phyloP scores from a whole-genome alignment of 768 basidiomycete genomes.

The Coprinopsis cinerea region DNA sequence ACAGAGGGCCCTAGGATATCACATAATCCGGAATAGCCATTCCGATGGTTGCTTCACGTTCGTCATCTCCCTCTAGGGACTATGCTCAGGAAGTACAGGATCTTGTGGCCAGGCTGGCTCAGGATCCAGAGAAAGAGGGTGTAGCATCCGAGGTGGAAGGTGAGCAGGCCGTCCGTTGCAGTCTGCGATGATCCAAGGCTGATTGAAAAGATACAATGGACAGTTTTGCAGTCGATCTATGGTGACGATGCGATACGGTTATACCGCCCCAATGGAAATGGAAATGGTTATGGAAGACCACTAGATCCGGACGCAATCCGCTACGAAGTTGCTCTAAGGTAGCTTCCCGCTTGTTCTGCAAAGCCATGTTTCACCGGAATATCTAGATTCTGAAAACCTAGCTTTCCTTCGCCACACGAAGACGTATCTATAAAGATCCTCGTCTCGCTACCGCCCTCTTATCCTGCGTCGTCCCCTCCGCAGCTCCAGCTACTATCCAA shows the following conservation, averaged over 20 bases:
- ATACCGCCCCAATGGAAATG: constrained; percentile 38
- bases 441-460: constrained; percentile 52
- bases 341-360: constrained; percentile 22
- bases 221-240: constrained; percentile 81
- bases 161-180: constrained; percentile 14
- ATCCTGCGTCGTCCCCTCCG: constrained; percentile 66
- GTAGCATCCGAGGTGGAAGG: constrained; percentile 46
- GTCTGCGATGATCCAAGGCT: background rate
- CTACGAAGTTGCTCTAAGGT: constrained; percentile 64
- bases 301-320: constrained; percentile 37
- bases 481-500: constrained; percentile 81
- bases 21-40: background rate
- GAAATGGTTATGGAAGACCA: constrained; percentile 16
- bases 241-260: constrained; percentile 60
- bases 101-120: constrained; percentile 28
- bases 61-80: constrained; percentile 17
- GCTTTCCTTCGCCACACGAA: constrained; percentile 50
- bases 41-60: constrained; percentile 1
- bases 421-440: constrained; percentile 46
- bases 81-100: constrained; percentile 26
- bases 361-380: constrained; percentile 11
- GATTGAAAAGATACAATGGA: background rate
- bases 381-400: constrained; percentile 33
- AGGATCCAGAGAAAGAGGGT: constrained; percentile 32
- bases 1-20: too few relatives aligned